phyloP scores from a whole-genome alignment of 176 grass and related monocot species.

The Ananas comosus region DNA sequence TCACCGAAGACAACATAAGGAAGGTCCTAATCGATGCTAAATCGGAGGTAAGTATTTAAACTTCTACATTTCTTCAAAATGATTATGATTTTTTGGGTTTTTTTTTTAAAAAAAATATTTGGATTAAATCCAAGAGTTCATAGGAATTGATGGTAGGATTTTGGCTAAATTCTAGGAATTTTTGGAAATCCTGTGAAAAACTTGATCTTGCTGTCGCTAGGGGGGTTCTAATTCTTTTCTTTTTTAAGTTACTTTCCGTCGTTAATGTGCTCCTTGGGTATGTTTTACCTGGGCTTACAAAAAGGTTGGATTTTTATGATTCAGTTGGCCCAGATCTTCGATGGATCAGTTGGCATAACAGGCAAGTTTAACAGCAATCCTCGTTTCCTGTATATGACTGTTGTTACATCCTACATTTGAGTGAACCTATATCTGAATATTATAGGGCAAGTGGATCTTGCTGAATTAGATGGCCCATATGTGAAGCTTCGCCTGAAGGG shows the following conservation, averaged over 20 bases:
- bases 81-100: neutral
- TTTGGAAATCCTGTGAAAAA: too few relatives aligned
- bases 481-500: conserved; percentile 90
- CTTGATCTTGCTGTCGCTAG: too few relatives aligned
- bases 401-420: too few relatives aligned
- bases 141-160: too few relatives aligned
- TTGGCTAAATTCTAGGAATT: too few relatives aligned
- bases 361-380: conserved; percentile 22
- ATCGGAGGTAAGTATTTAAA: conserved; percentile 32
- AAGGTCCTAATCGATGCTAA: conserved; percentile 54
- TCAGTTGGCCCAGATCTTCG: conserved; percentile 91
- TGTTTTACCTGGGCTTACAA: neutral
- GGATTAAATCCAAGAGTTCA: neutral
- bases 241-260: neutral
- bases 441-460: conserved; percentile 64
- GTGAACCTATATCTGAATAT: neutral
- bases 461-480: conserved; percentile 91
- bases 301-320: conserved; percentile 1
- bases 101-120: neutral
- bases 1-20: conserved; percentile 80
- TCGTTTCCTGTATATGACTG: neutral
- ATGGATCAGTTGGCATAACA: conserved; percentile 76
- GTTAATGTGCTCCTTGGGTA: neutral
- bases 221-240: neutral
- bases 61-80: neutral